Conservation (phyloP, 2,329 filamentous ascomycete species). For the Sphaerulina vaccinii region DNA sequence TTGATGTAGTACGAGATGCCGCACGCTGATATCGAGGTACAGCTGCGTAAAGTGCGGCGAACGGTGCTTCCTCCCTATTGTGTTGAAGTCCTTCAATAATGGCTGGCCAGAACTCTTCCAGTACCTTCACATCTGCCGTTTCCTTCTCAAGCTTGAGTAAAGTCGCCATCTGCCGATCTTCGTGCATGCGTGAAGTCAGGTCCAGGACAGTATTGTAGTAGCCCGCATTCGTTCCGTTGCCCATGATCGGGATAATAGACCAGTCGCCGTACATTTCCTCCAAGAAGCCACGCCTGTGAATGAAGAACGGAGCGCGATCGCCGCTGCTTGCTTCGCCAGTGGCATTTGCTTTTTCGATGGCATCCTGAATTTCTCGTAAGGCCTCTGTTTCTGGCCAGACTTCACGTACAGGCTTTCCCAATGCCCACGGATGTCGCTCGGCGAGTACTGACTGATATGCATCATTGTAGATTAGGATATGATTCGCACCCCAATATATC, state of each 20-base stretch:
- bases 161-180: conserved; percentile 23
- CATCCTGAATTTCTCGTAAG: conserved; percentile 3
- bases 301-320: conserved; percentile 14
- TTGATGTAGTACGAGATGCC: conserved; percentile 2
- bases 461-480: conserved; percentile 41
- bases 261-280: conserved; percentile 24
- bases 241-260: conserved; percentile 19
- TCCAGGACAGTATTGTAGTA: conserved; percentile 23
- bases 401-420: conserved; percentile 21
- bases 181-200: conserved; percentile 20
- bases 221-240: conserved; percentile 7
- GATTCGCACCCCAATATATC: conserved; percentile 31
- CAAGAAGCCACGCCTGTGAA: conserved; percentile 16
- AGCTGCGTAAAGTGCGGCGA: conserved; percentile 21
- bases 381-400: conserved; percentile 18
- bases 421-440: conserved; percentile 29
- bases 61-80: conserved; percentile 24
- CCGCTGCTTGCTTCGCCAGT: conserved; percentile 18
- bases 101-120: conserved; percentile 22
- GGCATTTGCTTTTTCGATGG: conserved; percentile 16
- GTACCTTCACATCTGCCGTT: conserved; percentile 13
- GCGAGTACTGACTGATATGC: conserved; percentile 36
- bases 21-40: not conserved
- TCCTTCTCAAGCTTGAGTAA: conserved; percentile 20
- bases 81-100: conserved; percentile 17